Conservation (phyloP, 805 yeast species). For the Nakazawaea anatomiae region DNA sequence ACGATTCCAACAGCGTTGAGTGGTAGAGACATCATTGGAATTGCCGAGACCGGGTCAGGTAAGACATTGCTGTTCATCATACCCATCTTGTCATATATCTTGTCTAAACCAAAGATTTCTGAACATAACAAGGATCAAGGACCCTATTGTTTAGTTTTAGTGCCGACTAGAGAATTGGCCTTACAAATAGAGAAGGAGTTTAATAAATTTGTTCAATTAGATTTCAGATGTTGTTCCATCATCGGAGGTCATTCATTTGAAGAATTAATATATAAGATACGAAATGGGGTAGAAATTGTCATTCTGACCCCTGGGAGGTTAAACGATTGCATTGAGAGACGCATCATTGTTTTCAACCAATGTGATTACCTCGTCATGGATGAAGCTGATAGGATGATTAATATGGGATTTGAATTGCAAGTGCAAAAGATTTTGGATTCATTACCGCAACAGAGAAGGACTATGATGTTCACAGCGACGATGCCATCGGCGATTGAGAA, state of each 20-base stretch:
- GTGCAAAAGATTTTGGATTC: conserved; percentile 52
- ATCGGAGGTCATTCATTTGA: conserved; percentile 91
- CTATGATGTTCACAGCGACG: conserved; percentile 94
- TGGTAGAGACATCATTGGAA: conserved; percentile 68
- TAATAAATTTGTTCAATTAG: conserved; percentile 33
- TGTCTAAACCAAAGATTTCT: conserved; percentile 39
- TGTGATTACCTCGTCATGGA: conserved; percentile 74
- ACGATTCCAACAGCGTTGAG: conserved; percentile 67
- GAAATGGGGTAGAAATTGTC: conserved; percentile 66
- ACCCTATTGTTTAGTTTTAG: conserved; percentile 69
- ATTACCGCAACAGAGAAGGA: conserved; percentile 52
- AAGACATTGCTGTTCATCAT: conserved; percentile 80
- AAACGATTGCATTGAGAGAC: conserved; percentile 70
- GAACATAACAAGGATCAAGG: conserved; percentile 53
- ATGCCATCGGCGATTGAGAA: conserved; percentile 71
- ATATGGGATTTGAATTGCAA: conserved; percentile 87
- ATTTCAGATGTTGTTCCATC: conserved; percentile 49
- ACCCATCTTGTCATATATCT: conserved; percentile 59
- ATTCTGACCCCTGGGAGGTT: conserved; percentile 95
- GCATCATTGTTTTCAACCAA: conserved; percentile 51
- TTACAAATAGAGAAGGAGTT: conserved; percentile 76
- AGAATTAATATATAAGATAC: conserved; percentile 55
- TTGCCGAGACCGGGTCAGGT: conserved; percentile 97
- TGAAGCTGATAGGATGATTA: conserved; percentile 95
- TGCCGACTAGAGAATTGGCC: conserved; percentile 93